Evolutionary conservation across 306 rosid species (phyloP), one percentile per base, ranked within the genome.

Genomic region (Coriaria nepalensis): DNA sequence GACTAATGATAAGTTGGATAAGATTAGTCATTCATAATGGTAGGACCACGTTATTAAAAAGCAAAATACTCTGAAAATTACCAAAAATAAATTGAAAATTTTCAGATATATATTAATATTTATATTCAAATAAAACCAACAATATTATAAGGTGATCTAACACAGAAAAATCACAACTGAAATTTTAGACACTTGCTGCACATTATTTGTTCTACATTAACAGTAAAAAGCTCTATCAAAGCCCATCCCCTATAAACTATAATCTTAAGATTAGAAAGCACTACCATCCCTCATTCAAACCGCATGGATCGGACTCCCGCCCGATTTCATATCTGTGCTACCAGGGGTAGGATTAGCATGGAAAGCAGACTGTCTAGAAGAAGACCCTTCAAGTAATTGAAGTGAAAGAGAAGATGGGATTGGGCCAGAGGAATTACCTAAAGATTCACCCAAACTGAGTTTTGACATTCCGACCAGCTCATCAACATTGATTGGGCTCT

Each of bases 391-490:
- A 9, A 57, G 65, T 45, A 90, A 81, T 46, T 90, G 81, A 6
- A 67, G 76, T 5, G 95, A 79, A 53, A 90, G 74, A 4, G 93
- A 50, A 9, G 98, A 85, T 10, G 98, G 73, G 8, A 78, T 85
- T 10, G 29, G 29, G 29, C 29, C 29, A 3, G 29, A 20, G 29
- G 77, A 57, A 55, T 81, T 67, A 20, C 78, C 94, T 14, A 73
- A 71, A 10, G 96, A 56, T 39, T 85, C 98, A 48, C 93, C 95
- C 57, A 90, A 57, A 61, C 94, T 90, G 68, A 90, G 86, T 58
- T 85, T 81, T 8, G 98, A 90, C 90, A 90, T 82, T 57, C 96
- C 95, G 44, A 90, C 87, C 9, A 90, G 79, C 74, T 82, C 98
- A 60, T 85, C 93, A 9, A 90, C 93, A 55, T 90, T 85, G 55